These are phyloP conservation scores for Nepenthes alata DNA, from an alignment of 179 eudicot species.

Conservation along the genomic window DNA sequence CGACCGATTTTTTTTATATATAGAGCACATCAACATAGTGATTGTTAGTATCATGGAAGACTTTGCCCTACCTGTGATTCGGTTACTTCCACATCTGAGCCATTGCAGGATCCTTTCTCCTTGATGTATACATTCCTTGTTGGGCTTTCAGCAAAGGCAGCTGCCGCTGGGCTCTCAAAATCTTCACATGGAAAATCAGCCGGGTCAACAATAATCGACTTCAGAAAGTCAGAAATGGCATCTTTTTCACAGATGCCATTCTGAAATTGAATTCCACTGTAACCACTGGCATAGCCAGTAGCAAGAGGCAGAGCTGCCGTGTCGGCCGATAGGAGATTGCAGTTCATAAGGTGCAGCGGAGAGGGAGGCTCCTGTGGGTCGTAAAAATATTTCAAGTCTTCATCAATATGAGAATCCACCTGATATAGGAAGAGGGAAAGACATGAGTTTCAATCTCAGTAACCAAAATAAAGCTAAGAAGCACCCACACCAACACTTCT, in stretches of 20 bases:
- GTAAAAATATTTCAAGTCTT: slow-evolving; percentile 14
- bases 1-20: no score
- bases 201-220: slow-evolving; percentile 26
- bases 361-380: slow-evolving; percentile 9
- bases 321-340: slow-evolving; percentile 25
- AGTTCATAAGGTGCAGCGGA: slow-evolving; percentile 28
- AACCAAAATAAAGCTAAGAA: no score
- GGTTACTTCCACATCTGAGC: slow-evolving; percentile 34
- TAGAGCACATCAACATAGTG: no score
- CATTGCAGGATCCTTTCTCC: slow-evolving; percentile 43
- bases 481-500: no score
- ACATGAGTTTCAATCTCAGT: no score
- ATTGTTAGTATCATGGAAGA: no score
- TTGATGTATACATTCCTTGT: slow-evolving; percentile 11
- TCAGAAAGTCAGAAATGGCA: slow-evolving; percentile 33
- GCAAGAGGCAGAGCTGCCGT: slow-evolving; percentile 4
- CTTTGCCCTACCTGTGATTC: slow-evolving; percentile 34
- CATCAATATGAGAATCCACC: slow-evolving; percentile 45
- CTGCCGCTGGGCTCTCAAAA: slow-evolving; percentile 8
- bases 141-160: slow-evolving; percentile 6
- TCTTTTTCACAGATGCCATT: slow-evolving; percentile 25
- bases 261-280: slow-evolving; percentile 22
- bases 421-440: slow-evolving; percentile 15
- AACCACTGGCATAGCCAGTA: slow-evolving; percentile 19
- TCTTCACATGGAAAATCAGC: slow-evolving; percentile 11